Evolutionary conservation across 1,139 yeast species (phyloP), one percentile per base, ranked within the genome.

Genomic region (Yamadazyma conglobata): DNA sequence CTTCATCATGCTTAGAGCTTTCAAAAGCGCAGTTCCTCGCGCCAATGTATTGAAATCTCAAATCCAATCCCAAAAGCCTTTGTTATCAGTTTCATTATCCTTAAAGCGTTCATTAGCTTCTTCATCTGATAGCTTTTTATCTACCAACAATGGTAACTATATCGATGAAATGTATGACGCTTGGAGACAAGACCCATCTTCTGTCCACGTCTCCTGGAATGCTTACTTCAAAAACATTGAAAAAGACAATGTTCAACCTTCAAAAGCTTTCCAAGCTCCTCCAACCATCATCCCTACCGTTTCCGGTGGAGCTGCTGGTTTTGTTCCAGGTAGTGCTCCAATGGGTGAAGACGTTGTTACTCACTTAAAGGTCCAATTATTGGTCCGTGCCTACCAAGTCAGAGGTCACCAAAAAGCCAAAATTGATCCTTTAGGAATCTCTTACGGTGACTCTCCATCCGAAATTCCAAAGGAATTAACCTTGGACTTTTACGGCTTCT

Each of bases 311-410:
- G 74, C 82, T 31, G 79, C 79, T 25, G 70, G 77, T 5, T 57
- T 61, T 32, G 61, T 68, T 24, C 79, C 82, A 28, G 74, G 79
- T 30, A 57, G 66, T 17, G 44, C 40, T 24, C 58, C 64, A 13
- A 50, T 54, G 33, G 50, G 67, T 39, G 79, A 77, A 50, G 88
- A 82, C 46, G 88, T 91, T 33, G 74, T 86, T 46, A 74, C 87
- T 41, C 98, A 93, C 60, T 77, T 91, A 71, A 93, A 91, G 63
- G 94, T 88, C 15, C 99, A 91, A 72, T 77, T 91, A 48, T 73
- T 91, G 50, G 97, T 93, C 40, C 85, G 99, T 60, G 98, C 98
- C 25, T 93, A 89, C 66, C 98, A 91, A 68, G 98, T 91, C 32
- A 80, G 97, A 62, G 99, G 98, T 44, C 98, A 91, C 60, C 85